phyloP scores from a whole-genome alignment of 176 grass and related monocot genomes.

The Elaeis guineensis region DNA sequence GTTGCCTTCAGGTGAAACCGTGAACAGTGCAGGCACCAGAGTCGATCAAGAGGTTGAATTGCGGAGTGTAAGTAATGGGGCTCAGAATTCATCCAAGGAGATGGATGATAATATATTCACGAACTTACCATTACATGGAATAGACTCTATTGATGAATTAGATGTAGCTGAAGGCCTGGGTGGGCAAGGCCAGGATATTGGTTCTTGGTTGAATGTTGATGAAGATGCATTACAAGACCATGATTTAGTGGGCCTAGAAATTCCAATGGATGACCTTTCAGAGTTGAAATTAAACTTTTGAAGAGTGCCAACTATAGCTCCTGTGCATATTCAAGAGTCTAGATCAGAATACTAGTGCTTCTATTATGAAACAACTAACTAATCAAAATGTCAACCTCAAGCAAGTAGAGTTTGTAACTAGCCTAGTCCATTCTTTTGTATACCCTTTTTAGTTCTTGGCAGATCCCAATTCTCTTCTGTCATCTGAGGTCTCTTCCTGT shows the following conservation, averaged over 20 bases:
- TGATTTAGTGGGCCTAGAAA: conserved; percentile 49
- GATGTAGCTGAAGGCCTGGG: conserved; percentile 40
- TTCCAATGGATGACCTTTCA: conserved; percentile 55
- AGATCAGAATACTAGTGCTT: conserved; percentile 8
- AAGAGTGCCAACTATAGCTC: conserved; percentile 1
- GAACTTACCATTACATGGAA: conserved; percentile 11
- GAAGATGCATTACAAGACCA: conserved; percentile 34
- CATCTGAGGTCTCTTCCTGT: conserved; percentile 26
- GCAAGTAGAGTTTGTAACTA: conserved; percentile 37
- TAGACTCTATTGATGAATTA: conserved; percentile 43
- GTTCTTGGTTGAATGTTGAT: conserved; percentile 38
- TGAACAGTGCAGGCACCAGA: conserved; percentile 7
- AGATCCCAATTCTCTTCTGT: conserved; percentile 15
- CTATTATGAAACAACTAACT: conserved; percentile 19
- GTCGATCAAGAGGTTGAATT: conserved; percentile 24
- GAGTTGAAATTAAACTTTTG: conserved; percentile 51
- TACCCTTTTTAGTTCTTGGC: conserved; percentile 7
- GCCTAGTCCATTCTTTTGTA: conserved; percentile 16
- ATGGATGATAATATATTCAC: conserved; percentile 29
- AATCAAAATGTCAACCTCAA: conserved; percentile 27
- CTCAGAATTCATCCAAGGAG: conserved; percentile 17
- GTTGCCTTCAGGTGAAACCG: conserved; percentile 8
- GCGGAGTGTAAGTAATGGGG: conserved; percentile 1
- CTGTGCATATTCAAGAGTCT: conserved; percentile 30
- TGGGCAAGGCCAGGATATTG: conserved; percentile 49